These are phyloP conservation scores for Wickerhamiella brachini DNA, from an alignment of 805 yeast species.

Conservation along the genomic window DNA sequence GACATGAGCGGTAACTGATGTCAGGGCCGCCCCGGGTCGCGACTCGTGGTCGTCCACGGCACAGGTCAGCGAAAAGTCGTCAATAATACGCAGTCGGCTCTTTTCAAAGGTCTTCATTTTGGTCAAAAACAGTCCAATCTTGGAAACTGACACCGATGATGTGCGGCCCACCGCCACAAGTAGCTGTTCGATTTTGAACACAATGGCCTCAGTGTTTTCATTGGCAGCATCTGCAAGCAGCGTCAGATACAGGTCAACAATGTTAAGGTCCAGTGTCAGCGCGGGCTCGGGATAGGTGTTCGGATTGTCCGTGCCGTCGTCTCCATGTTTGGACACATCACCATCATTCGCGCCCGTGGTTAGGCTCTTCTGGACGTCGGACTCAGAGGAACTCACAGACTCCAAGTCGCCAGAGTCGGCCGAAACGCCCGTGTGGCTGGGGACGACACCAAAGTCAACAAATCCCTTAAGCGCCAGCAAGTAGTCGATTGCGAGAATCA, in stretches of 20 bases:
- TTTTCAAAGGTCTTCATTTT: slow-evolving; percentile 56
- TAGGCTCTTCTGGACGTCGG: no score
- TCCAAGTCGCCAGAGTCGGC: neutral
- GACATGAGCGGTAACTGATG: slow-evolving; percentile 52
- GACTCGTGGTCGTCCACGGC: slow-evolving; percentile 62
- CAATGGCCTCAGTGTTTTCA: slow-evolving; percentile 69
- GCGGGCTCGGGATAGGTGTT: neutral
- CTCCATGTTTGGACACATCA: no score
- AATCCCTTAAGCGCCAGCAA: slow-evolving; percentile 61
- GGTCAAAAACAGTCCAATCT: slow-evolving; percentile 76
- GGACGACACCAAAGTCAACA: slow-evolving; percentile 34
- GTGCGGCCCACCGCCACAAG: slow-evolving; percentile 55
- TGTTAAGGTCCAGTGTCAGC: slow-evolving; percentile 35
- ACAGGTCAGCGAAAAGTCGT: slow-evolving; percentile 73
- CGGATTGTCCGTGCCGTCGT: neutral
- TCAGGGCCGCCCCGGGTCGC: slow-evolving; percentile 39
- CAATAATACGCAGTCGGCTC: slow-evolving; percentile 57
- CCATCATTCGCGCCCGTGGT: no score
- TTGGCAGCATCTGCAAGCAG: slow-evolving; percentile 67
- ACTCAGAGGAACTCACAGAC: no score
- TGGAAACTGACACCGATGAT: slow-evolving; percentile 51
- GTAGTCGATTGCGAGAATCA: slow-evolving; percentile 76
- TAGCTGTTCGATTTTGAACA: slow-evolving; percentile 73
- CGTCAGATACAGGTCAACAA: slow-evolving; percentile 64
- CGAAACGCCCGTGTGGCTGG: no score